Base-by-base conservation (phyloP, 352 stramenopile species). In the Pythium myriotylum region DNA sequence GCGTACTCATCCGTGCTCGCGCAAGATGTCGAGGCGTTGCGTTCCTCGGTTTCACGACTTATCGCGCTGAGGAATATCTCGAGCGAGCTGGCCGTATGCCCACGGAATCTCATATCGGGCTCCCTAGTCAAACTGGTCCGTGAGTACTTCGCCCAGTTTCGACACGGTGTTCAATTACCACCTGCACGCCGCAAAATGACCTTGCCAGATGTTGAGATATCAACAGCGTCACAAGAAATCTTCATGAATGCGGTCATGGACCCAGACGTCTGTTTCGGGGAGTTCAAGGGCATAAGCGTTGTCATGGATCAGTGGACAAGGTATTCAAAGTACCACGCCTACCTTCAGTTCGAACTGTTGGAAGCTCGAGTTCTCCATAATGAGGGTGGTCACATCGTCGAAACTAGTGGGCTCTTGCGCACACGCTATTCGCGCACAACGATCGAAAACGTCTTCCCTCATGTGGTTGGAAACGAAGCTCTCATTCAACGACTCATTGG, bases 401-500 rank as follows among this genome's bases (percentile, higher is more conserved):
- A 76, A 19, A 72, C 73, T 1, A 68, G 66, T 19, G 74, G 65
- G 9, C 40, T 32, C 16, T 68, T 92, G 33, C 73, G 77, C 32
- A 71, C 86, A 54, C 80, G 78, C 33, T 82, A 90, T 41, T 84
- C 77, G 32, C 72, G 79, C 3, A 61, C 65, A 13, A 90, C 83
- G 12, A 77, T 92, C 39, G 73, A 89, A 59, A 72, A 82, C 27
- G 72, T 92, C 35, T 90, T 90, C 51, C 83, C 83, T 1, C 80
- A 89, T 48, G 60, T 88, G 23, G 57, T 89, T 3, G 79, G 75
- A 65, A 86, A 92, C 50, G 78, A 88, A 50, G 24, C 53, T 29
- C 62, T 92, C 14, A 77, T 90, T 51, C 83, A 92, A 67, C 68
- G 65, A 17, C 79, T 92, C 45, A 82, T 92, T 16, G 79, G 77